Evolutionary conservation across 2,329 filamentous ascomycete species (phyloP).

Genomic region (Sphaceloma murrayae): DNA sequence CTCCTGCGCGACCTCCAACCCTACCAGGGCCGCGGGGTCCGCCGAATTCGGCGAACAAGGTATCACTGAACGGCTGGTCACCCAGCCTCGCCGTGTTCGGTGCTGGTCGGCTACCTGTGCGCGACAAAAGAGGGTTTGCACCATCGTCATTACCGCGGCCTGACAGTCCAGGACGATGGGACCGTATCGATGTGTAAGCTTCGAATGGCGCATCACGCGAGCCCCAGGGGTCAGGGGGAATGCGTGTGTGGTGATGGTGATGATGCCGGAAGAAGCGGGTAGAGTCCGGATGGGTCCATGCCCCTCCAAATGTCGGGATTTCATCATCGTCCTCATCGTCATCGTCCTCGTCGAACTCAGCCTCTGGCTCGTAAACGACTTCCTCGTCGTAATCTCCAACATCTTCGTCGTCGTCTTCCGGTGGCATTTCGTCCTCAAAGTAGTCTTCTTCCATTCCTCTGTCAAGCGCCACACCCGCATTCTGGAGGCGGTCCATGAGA

Average conservation of each 20-base stretch:
- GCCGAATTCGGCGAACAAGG: conserved; percentile 7
- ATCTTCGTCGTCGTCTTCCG: conserved; percentile 41
- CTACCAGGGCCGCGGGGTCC: conserved; percentile 4
- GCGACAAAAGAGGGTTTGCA: conserved; percentile 71
- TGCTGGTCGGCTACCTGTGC: conserved; percentile 18
- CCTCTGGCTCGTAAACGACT: conserved; percentile 47
- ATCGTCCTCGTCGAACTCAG: conserved; percentile 29
- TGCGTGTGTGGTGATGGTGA: conserved; percentile 33
- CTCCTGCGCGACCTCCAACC: conserved; percentile 2
- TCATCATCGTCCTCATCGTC: conserved; percentile 31
- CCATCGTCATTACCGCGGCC: conserved; percentile 62
- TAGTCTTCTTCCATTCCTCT: conserved; percentile 41
- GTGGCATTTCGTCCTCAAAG: conserved; percentile 49
- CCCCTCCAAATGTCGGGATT: conserved; percentile 33
- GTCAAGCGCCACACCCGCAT: conserved; percentile 32
- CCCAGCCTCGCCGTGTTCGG: conserved; percentile 12
- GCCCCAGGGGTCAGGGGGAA: conserved; percentile 12
- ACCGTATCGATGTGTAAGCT: conserved; percentile 35
- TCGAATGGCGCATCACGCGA: conserved; percentile 9
- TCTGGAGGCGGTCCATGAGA: conserved; percentile 33
- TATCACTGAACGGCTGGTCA: conserved; percentile 13
- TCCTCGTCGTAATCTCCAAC: conserved; percentile 58
- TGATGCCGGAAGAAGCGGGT: conserved; percentile 33
- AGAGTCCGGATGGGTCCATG: conserved; percentile 38
- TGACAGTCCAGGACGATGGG: conserved; percentile 30